Conservation (phyloP, 495 filamentous ascomycete genomes). For the Neurospora sublineolata region DNA sequence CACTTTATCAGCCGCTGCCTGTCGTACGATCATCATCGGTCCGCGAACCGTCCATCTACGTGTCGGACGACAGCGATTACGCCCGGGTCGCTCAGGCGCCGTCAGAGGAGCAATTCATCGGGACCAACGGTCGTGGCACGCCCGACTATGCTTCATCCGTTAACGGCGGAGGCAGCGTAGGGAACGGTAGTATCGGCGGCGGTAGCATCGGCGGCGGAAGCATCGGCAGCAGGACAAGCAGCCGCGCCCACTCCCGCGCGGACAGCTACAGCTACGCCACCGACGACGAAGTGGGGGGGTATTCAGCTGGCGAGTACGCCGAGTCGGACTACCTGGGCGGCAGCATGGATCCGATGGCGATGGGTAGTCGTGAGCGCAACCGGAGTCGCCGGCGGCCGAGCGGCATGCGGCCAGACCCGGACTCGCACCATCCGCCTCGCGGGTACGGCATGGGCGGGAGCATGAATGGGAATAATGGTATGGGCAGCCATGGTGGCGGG, state of each 20-base stretch:
- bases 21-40: conserved; percentile 7
- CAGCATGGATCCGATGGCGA: conserved; percentile 3
- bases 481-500: conserved; percentile 1
- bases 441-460: conserved; percentile 1
- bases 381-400: conserved; percentile 7
- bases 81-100: conserved; percentile 13
- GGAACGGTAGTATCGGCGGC: conserved; percentile 2
- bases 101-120: conserved; percentile 1
- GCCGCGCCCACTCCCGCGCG: conserved; percentile 11
- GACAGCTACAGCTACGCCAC: conserved; percentile 14
- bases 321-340: conserved; percentile 16
- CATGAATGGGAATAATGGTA: conserved; percentile 5
- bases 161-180: background rate
- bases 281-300: conserved; percentile 15
- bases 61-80: conserved; percentile 38
- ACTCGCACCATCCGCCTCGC: conserved; percentile 8
- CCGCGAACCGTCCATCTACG: conserved; percentile 41
- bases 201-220: background rate
- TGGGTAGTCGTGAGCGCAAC: conserved; percentile 5
- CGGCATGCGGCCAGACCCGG: conserved; percentile 3
- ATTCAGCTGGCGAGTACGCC: conserved; percentile 19
- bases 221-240: background rate
- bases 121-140: conserved; percentile 4
- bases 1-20: conserved; percentile 30
- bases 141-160: background rate